Evolutionary conservation across 139 green algal genomes (phyloP).

Genomic region (Volvox reticuliferus): DNA sequence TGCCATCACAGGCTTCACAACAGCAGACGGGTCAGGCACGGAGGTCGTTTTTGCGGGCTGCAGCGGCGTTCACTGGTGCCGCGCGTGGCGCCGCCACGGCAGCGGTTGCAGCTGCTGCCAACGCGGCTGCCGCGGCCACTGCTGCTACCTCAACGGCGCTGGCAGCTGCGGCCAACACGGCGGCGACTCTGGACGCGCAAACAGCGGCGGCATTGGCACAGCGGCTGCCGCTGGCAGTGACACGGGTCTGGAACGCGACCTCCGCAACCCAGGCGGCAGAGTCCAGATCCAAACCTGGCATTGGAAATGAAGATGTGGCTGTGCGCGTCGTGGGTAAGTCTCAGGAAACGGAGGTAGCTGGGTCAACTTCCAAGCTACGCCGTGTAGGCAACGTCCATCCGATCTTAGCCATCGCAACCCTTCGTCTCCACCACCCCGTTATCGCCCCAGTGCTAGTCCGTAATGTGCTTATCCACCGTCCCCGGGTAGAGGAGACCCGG

Average conservation of each 20-base stretch:
- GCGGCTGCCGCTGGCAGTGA: slow-evolving; percentile 33
- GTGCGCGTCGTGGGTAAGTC: slow-evolving; percentile 39
- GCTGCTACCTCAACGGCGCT: slow-evolving; percentile 37
- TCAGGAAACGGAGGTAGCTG: no score
- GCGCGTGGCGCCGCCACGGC: slow-evolving; percentile 35
- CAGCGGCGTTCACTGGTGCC: slow-evolving; percentile 17
- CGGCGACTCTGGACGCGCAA: slow-evolving; percentile 30
- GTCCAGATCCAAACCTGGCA: neutral
- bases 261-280: neutral
- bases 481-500: no score
- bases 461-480: no score
- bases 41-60: slow-evolving; percentile 27
- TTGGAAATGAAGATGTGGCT: neutral
- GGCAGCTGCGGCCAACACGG: neutral
- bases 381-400: no score
- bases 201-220: slow-evolving; percentile 29
- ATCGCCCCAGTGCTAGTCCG: no score
- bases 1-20: neutral
- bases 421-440: no score
- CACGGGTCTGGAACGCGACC: slow-evolving; percentile 26
- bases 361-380: no score
- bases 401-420: no score
- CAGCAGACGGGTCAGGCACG: slow-evolving; percentile 8
- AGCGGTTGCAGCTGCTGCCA: neutral
- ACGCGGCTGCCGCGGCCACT: slow-evolving; percentile 2